These are phyloP conservation scores for Rhizophagus sp. DNA, from an alignment of 192 early-diverging fungal genomes.

Conservation along the genomic window DNA sequence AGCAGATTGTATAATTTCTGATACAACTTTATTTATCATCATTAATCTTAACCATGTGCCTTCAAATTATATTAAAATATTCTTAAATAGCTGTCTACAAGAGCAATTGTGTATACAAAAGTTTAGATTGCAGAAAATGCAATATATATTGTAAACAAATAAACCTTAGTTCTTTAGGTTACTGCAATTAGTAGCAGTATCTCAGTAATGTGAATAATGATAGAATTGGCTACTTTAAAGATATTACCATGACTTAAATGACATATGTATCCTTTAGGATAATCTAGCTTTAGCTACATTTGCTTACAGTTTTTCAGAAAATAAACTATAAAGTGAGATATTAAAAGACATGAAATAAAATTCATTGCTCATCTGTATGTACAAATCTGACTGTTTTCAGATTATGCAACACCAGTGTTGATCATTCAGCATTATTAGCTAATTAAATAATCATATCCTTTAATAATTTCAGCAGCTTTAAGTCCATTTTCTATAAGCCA, in stretches of 20 bases:
- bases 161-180: background rate
- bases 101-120: background rate
- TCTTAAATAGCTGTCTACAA: background rate
- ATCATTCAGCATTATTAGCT: background rate
- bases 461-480: constrained; percentile 22
- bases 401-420: background rate
- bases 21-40: too few species aligned
- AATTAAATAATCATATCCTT: constrained; percentile 14
- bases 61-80: background rate
- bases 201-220: background rate
- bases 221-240: constrained; percentile 1
- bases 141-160: background rate
- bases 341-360: background rate
- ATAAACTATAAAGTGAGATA: background rate
- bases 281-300: constrained; percentile 23
- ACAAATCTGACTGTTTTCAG: constrained; percentile 6
- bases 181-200: background rate
- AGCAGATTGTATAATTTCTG: too few species aligned
- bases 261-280: constrained; percentile 11
- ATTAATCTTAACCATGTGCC: background rate
- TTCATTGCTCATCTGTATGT: background rate
- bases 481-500: constrained; percentile 8
- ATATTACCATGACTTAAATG: background rate
- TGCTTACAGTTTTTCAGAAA: constrained; percentile 11
- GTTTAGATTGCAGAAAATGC: background rate